phyloP scores from a whole-genome alignment of 2,329 filamentous ascomycete genomes.

The Pyrenochaeta sp. region DNA sequence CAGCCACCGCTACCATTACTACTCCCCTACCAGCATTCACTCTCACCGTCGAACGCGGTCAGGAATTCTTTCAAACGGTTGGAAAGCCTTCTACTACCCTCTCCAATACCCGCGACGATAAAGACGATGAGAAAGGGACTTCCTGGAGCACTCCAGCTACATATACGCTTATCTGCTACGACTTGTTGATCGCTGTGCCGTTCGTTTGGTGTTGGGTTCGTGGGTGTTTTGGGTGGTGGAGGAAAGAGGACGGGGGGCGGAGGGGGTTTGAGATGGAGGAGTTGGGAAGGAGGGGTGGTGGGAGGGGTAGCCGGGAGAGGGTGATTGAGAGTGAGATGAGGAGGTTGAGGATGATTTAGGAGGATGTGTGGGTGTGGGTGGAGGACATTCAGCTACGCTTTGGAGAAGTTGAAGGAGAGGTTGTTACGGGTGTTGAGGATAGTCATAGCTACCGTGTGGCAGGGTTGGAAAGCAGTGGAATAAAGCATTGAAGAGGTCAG shows the following conservation, averaged over 20 bases:
- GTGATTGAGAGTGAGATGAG: slow-evolving; percentile 34
- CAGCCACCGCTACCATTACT: too few relatives aligned
- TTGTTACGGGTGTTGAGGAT: not conserved
- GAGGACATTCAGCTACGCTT: not conserved
- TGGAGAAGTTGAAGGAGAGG: not conserved
- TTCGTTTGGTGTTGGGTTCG: slow-evolving; percentile 24
- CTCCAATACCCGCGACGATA: not conserved
- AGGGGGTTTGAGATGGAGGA: slow-evolving; percentile 2
- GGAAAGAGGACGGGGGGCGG: not conserved
- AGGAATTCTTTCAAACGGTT: not conserved
- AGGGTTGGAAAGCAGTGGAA: not conserved
- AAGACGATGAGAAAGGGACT: not conserved
- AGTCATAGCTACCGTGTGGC: not conserved
- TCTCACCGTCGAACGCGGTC: not conserved
- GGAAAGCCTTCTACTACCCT: not conserved
- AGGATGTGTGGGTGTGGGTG: not conserved
- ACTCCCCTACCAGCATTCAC: not conserved
- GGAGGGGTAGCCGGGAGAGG: slow-evolving; percentile 19
- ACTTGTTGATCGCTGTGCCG: slow-evolving; percentile 14
- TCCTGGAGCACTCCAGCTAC: slow-evolving; percentile 19
- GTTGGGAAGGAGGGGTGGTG: slow-evolving; percentile 4
- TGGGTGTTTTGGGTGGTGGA: slow-evolving; percentile 17
- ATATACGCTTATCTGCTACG: slow-evolving; percentile 28
- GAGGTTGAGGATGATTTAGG: slow-evolving; percentile 31
- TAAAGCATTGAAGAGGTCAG: not conserved